Conservation (phyloP, 768 basidiomycete species). For the Suillus bovinus region DNA sequence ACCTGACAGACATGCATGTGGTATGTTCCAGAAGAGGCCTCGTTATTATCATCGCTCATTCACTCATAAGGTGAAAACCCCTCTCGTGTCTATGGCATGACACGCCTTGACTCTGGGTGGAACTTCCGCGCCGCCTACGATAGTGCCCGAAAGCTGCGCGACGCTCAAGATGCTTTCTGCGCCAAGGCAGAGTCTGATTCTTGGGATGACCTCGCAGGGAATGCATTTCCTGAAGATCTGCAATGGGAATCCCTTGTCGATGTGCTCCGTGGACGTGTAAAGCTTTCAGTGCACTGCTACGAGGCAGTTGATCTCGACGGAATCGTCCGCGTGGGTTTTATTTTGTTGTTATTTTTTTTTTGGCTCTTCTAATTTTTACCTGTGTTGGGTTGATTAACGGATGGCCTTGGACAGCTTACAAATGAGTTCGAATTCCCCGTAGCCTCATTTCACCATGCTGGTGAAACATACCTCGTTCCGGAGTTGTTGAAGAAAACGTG, state of each 20-base stretch:
- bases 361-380: not conserved
- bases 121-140: slow-evolving; percentile 78
- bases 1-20: slow-evolving; percentile 37
- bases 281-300: slow-evolving; percentile 43
- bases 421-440: slow-evolving; percentile 85
- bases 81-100: slow-evolving; percentile 42
- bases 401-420: slow-evolving; percentile 49
- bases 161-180: slow-evolving; percentile 74
- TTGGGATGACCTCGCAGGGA: slow-evolving; percentile 37
- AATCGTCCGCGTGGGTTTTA: slow-evolving; percentile 61
- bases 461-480: slow-evolving; percentile 82
- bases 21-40: slow-evolving; percentile 28
- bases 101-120: slow-evolving; percentile 80
- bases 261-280: slow-evolving; percentile 75
- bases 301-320: slow-evolving; percentile 72
- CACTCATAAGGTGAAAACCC: slow-evolving; percentile 33
- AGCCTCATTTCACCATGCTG: slow-evolving; percentile 77
- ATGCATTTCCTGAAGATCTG: slow-evolving; percentile 55
- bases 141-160: slow-evolving; percentile 67
- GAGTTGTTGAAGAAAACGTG: slow-evolving; percentile 70
- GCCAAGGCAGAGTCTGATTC: slow-evolving; percentile 50
- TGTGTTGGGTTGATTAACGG: not conserved
- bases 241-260: slow-evolving; percentile 82
- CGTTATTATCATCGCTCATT: not conserved
- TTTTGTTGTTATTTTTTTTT: too few relatives aligned